Base-by-base conservation (phyloP, 2,329 filamentous ascomycete genomes). In the Colletotrichum sp. region DNA sequence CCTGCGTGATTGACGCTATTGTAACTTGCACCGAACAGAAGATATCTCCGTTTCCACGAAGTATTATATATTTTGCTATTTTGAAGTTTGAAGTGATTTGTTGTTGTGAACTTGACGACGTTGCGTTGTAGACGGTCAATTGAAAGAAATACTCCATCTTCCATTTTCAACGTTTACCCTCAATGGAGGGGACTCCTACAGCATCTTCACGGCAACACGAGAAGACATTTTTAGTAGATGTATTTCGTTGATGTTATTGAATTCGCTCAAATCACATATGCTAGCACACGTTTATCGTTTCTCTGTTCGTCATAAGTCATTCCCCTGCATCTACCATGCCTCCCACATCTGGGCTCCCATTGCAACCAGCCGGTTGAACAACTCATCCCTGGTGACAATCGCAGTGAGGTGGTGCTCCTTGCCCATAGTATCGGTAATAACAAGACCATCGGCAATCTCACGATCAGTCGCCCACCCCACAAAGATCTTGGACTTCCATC, bases 271-370 rank as follows among this genome's bases (percentile, higher is more conserved):
- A 52, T 52, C 12, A 52, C n/a, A 52, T 52, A 21, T 52, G n/a
- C 43, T 21, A 21, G 43, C 4, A 52, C 43, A 52, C 10, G 43
- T 52, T 52, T 52, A 52, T 58, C 14, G 13, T 58, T 58, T 28
- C 55, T 28, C 14, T 26, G 21, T 4, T 58, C 24, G 1, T 58
- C 55, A 28, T 58, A 7, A 58, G 7, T 58, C 26, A 5, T 26
- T 26, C 13, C 2, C 30, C 2, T 14, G 8, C 30, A 6, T 5
- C 43, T 36, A 96, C 92, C 91, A 95, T 71, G 90, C 89, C 86
- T 95, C 94, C 95, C 95, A 97, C 87, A 95, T 95, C 88, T 97
- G 94, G 16, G 89, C 89, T 2, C 94, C 94, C 84, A 96, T 94
- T 3, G 94, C 91, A 73, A 96, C 85, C 71, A 96, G 82, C 18